Evolutionary conservation across 2,329 filamentous ascomycete genomes (phyloP), one percentile per base, ranked within the genome.

Genomic region (Aspergillus novoparasiticus): DNA sequence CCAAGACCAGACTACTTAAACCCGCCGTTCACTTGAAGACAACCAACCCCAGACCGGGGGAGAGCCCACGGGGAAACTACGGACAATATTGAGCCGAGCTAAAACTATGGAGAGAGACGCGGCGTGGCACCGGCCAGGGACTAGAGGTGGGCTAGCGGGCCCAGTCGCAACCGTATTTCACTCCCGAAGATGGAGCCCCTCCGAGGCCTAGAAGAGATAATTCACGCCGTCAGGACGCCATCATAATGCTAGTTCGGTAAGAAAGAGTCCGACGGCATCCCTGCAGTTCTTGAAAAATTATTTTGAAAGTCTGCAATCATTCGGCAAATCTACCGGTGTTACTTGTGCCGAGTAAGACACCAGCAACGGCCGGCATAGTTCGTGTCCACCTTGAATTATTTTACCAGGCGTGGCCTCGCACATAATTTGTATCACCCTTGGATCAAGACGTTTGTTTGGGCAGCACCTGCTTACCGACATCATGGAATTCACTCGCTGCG

Each of bases 401-500:
- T 46, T 46, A 23, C 43, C 23, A 46, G 43, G 14, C 21, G 21
- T 23, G 43, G 43, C 11, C 43, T 46, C 43, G 43, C 21, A 23
- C 21, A 23, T 0, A 5, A 12, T 23, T 46, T 46, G 21, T 14
- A 21, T 46, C 43, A 10, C 14, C 10, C 9, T 14, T 23, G 6
- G 16, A 9, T 9, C 8, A 41, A 41, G 39, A n/a, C 6, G 39
- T 46, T 46, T 46, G 21, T 14, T 23, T 14, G 14, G 21, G 14
- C n/a, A 26, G 43, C n/a, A 23, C 10, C 11, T 46, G 9, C 43
- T 21, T 46, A 46, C 21, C 21, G 4, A 6, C 43, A 21, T 46
- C 43, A 66, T 71, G 64, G 36, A 66, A 10, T 58, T 71, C 39
- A 61, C 53, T 19, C 69, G 70, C 28, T 69, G 68, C 50, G 70